Evolutionary conservation across 768 basidiomycete species (phyloP), one percentile per base, ranked within the genome.

Genomic region (Dictyophora rubrovolvata): DNA sequence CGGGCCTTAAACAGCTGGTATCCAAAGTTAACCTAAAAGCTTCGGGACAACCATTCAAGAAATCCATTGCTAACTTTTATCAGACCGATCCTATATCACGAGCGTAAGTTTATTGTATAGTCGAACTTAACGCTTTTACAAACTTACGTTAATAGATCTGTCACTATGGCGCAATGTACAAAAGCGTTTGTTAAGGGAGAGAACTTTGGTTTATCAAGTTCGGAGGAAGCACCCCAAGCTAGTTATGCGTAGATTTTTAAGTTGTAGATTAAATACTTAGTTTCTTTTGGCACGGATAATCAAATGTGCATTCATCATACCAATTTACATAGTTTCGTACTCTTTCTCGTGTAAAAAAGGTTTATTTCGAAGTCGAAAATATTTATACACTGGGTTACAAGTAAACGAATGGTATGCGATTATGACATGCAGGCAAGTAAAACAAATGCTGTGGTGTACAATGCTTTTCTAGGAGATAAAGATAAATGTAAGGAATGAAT

Each of bases 81-180:
- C 86, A 92, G 73, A 97, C 95, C 10, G 95, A 97, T 71, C 83
- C 89, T 23, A 92, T 98, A 69, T 93, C 92, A 48, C 78, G 94
- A 78, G 89, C 91, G 82, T 93, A 66, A 72, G 92, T 87, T 42
- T 52, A 8, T 16, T 47, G 6, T 23, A 59, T 33, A 53, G n/a
- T 54, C 37, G 18, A 58, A 58, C 56, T 65, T 8, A 21, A n/a
- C 49, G 36, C 53, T 48, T 56, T 50, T 1, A 9, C 21, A 33
- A 35, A 23, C 5, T 20, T 35, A 7, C 10, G 6, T 34, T 36
- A 57, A 17, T 64, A 91, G 88, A 49, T 92, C 90, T n/a, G 87
- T 91, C 36, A 94, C 93, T 36, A 96, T 96, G 93, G 93, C 93
- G 1, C 88, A 93, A 64, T 95, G 93, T 70, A 89, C 88, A 14